Evolutionary conservation across 192 early-diverging fungal genomes (phyloP).

Genomic region (Coemansia interrupta): DNA sequence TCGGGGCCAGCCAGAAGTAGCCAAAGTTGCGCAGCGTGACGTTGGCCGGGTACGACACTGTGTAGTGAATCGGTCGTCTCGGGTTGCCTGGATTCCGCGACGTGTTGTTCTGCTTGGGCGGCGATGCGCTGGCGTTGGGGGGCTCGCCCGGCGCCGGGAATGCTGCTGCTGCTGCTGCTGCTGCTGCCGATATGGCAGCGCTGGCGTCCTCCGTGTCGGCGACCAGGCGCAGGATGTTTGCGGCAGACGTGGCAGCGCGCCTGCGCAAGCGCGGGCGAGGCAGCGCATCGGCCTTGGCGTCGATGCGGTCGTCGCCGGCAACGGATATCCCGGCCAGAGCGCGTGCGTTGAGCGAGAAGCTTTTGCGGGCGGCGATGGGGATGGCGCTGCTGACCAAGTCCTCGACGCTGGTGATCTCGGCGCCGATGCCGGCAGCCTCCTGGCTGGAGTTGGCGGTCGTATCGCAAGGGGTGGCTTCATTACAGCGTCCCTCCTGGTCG

Average conservation of each 20-base stretch:
- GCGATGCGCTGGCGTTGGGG: neutral
- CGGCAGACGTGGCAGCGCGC: slow-evolving; percentile 19
- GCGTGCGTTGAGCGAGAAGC: slow-evolving; percentile 43
- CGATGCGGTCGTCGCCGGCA: slow-evolving; percentile 37
- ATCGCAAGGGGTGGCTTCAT: neutral
- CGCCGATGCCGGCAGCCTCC: slow-evolving; percentile 10
- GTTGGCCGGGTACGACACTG: slow-evolving; percentile 69
- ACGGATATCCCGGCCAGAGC: slow-evolving; percentile 26
- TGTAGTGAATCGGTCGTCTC: slow-evolving; percentile 49
- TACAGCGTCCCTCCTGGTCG: neutral
- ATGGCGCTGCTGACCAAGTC: slow-evolving; percentile 14
- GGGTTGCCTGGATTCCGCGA: neutral
- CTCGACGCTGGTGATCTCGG: slow-evolving; percentile 14
- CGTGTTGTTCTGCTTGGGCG: neutral
- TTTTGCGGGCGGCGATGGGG: slow-evolving; percentile 16
- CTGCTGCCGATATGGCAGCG: neutral
- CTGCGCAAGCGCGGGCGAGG: slow-evolving; percentile 24
- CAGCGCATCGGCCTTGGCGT: slow-evolving; percentile 48
- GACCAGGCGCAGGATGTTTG: slow-evolving; percentile 24
- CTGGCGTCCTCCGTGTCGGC: slow-evolving; percentile 10
- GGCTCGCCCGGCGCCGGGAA: neutral
- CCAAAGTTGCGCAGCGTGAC: slow-evolving; percentile 58
- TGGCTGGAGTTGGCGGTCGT: neutral
- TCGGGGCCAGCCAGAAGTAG: slow-evolving; percentile 80
- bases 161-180: neutral